Evolutionary conservation across 2,329 filamentous ascomycete genomes (phyloP), one percentile per base, ranked within the genome.

Genomic region (Penicillium crustosum): DNA sequence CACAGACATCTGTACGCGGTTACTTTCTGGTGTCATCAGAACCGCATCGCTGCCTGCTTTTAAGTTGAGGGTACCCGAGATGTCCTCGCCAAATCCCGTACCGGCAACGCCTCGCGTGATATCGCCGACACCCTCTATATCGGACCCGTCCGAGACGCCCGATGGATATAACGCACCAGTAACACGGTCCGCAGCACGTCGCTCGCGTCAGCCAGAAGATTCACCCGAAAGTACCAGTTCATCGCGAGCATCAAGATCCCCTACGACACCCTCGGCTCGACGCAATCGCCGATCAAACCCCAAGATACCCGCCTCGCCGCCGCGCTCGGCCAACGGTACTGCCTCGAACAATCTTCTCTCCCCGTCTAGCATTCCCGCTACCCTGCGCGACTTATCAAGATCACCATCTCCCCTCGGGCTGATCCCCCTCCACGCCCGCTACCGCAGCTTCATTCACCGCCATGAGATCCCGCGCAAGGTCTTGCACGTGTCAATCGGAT

Each of bases 401-500:
- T 96, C 91, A 66, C 94, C 94, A 3, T 96, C 91, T 68, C 94
- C 94, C 10, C 83, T 97, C 5, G 94, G 94, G 9, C 82, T 97
- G 49, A 99, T 99, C 60, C 94, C 94, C 2, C 93, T 99, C 68
- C 94, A 99, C 75, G 83, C 90, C 60, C 89, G 94, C 72, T 99
- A 94, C 85, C 86, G 91, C 67, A 89, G 84, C 29, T 92, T 99
- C 71, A 90, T 96, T 62, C 94, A 99, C 82, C 92, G 91, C 69
- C 93, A 99, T 76, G 94, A 99, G 78, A 93, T 99, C 53, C 94
- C 94, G 10, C 89, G 94, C 68, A 99, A 99, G 76, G 80, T 87
- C 41, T 82, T 99, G 38, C 94, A 99, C 74, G 91, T 97, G 57
- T 97, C 93, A 48, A 99, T 99, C 71, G 94, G 94, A 54, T 97